Evolutionary conservation across 2,329 filamentous ascomycete genomes (phyloP), one percentile per base, ranked within the genome.

Genomic region (Myriosclerotinia scirpicola): DNA sequence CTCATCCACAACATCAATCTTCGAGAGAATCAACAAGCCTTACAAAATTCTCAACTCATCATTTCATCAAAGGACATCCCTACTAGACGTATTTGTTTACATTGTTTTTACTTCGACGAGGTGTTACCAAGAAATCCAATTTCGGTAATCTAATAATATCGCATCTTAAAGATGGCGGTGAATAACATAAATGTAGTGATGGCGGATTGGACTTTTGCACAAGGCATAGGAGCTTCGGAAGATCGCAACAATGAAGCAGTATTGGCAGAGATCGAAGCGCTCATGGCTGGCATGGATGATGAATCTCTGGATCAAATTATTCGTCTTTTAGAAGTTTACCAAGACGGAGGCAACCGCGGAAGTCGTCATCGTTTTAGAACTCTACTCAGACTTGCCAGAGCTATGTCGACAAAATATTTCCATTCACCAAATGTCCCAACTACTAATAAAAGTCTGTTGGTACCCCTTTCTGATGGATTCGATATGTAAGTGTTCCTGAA

Each of bases 351-450:
- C 3, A n/a, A 8, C 8, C 5, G 5, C 20, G 1, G 11, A 34
- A 1, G 1, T 8, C 6, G 5, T 6, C 6, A 5, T 34, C 22
- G 22, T n/a, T 2, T 55, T 3, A 12, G 22, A 3, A 7, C 2
- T 15, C 1, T 40, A 40, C 12, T 55, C 20, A 40, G 12, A 15
- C 12, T 40, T 14, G 34, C 53, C n/a, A 22, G 53, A 38, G 20
- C 2, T 22, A 36, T 14, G 4, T n/a, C 11, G 5, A 55, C 34
- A 4, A 38, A 55, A 55, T 38, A 5, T 20, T 55, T n/a, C 2
- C 20, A 55, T 22, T 20, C 34, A 2, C 53, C 53, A 3, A 5
- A 30, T 6, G 6, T 30, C 22, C 22, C 48, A 30, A 8, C 14
- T 52, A 52, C 48, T 15, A 12, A 30, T 15, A 15, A 30, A 11